Percentiles rank a stretch among this genome's conserved stretches.
phyloP scores from a whole-genome alignment of 495 filamentous ascomycete species.

The Bacidia gigantensis region DNA sequence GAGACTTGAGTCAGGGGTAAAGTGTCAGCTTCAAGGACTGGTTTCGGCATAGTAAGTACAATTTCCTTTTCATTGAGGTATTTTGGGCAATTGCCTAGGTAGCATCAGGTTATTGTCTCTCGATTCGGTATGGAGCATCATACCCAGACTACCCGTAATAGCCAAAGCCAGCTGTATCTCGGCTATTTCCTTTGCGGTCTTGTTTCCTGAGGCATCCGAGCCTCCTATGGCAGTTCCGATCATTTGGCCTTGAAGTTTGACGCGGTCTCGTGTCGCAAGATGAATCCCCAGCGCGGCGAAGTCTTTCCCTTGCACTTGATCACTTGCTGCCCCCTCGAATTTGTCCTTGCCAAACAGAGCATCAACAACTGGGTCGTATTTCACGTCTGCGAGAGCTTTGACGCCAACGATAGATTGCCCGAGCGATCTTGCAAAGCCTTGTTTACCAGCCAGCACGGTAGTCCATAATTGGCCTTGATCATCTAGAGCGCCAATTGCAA shows the following conservation, averaged over 20 bases:
- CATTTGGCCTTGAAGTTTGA: constrained; percentile 52
- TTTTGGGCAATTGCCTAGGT: constrained; percentile 60
- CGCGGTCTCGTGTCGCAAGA: constrained; percentile 46
- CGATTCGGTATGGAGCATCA: constrained; percentile 7
- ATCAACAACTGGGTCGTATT: constrained; percentile 51
- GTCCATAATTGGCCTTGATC: constrained; percentile 53
- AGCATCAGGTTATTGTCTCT: not conserved
- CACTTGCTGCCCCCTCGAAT: constrained; percentile 24
- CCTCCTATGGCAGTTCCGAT: constrained; percentile 31
- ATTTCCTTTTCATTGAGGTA: constrained; percentile 65
- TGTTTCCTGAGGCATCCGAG: not conserved
- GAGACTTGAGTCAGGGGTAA: constrained; percentile 32
- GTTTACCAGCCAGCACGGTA: constrained; percentile 57
- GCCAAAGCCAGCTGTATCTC: constrained; percentile 52
- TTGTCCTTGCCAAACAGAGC: constrained; percentile 28
- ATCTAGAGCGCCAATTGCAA: constrained; percentile 61
- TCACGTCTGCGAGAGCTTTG: constrained; percentile 40
- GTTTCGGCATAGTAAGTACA: constrained; percentile 34
- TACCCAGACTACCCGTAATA: constrained; percentile 55
- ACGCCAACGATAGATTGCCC: constrained; percentile 45
- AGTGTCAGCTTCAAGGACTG: constrained; percentile 37
- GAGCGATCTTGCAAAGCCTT: constrained; percentile 47
- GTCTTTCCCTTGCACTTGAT: constrained; percentile 27
- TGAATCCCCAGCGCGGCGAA: constrained; percentile 54
- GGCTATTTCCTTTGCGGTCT: constrained; percentile 17